Base-by-base conservation (phyloP, 2,329 filamentous ascomycete genomes). In the Xylaria sp. region DNA sequence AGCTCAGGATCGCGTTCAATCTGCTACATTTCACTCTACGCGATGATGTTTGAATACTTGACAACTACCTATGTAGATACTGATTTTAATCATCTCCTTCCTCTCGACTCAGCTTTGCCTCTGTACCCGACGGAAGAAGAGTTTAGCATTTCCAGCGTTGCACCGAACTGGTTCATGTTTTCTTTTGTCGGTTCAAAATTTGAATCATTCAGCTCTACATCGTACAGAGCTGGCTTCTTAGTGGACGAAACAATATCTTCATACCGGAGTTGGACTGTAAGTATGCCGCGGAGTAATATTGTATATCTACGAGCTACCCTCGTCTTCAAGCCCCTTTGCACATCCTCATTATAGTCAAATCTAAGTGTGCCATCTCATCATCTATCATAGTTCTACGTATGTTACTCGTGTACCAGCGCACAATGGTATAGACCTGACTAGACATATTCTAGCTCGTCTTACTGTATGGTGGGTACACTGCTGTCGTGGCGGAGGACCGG, bases 401-500 rank as follows among this genome's bases (percentile, higher is more conserved):
- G 49, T 46, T 51, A 31, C n/a, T 26, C 23, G 28, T 33, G 36
- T 28, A 54, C 40, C 15, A 42, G 33, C 33, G 4, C 17, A 59
- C 31, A 5, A 23, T 48, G 33, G 23, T 33, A 31, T 17, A 48
- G 15, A 26, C 40, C n/a, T 48, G 40, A 53, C 33, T 7, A 51
- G 48, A 59, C 15, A 26, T 26, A 23, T 33, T 42, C 20, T 11
- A 58, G 40, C n/a, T 65, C 63, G 71, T 71, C 56, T 65, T 59
- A 51, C 57, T 63, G 64, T 62, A 60, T 58, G 57, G 72, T 72
- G 73, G 71, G 68, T 73, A 71, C 71, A 68, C 65, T 68, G 69
- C 67, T 69, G 71, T 72, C 65, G 68, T 59, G 70, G 71, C 72
- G 71, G 74, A 72, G 72, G 71, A 71, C 68, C 74, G 71, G 74